Conservation (phyloP, 331 rosid species). For the Quercus tomentella region DNA sequence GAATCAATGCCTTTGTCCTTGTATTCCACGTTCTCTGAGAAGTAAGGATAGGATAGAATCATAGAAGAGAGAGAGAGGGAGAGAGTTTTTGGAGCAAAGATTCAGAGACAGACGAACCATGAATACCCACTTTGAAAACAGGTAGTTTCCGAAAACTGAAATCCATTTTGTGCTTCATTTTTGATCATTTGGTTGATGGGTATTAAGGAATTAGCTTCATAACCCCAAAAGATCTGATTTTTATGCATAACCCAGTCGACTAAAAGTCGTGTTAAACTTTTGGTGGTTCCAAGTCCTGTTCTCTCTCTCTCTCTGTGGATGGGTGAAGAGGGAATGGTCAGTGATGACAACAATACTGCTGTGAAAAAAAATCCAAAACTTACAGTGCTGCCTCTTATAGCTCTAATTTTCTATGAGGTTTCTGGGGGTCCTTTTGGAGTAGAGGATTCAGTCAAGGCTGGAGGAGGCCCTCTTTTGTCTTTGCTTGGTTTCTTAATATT, state of each 20-base stretch:
- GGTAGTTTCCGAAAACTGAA: constrained; percentile 11
- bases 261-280: neutral
- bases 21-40: neutral
- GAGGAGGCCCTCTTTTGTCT: constrained; percentile 72
- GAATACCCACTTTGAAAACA: neutral
- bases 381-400: constrained; percentile 69
- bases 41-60: neutral
- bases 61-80: neutral
- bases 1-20: neutral
- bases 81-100: neutral
- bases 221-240: constrained; percentile 9
- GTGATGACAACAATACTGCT: constrained; percentile 17
- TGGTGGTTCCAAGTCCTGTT: neutral
- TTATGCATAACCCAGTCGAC: constrained; percentile 1
- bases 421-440: constrained; percentile 90
- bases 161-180: neutral
- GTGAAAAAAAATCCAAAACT: constrained; percentile 43
- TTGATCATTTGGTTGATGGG: neutral
- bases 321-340: constrained; percentile 50
- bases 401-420: constrained; percentile 81
- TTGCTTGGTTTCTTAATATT: constrained; percentile 69
- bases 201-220: neutral
- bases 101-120: neutral
- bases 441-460: constrained; percentile 76
- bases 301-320: constrained; percentile 13